Percentiles rank a stretch among this genome's conserved stretches.
Evolutionary conservation across 202 grass and related monocot species (phyloP).

Genomic region (Brachypodium distachyon): DNA sequence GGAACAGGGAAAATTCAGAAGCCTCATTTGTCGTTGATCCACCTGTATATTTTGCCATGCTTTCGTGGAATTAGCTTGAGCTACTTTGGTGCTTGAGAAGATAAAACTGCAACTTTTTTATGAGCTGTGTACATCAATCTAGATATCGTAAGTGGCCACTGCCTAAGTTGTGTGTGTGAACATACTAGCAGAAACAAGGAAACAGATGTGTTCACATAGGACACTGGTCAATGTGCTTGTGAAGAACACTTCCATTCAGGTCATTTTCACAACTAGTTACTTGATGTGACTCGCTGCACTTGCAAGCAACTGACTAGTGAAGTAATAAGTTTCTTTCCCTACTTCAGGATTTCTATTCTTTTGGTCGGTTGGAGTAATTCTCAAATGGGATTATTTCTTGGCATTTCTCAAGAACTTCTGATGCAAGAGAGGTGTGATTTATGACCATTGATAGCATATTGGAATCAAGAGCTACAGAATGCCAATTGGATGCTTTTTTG

Average conservation of each 20-base stretch:
- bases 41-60: background rate
- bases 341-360: no score
- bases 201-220: background rate
- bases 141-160: background rate
- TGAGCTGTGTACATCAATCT: background rate
- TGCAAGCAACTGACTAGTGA: no score
- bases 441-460: background rate
- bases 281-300: background rate
- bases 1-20: constrained; percentile 39
- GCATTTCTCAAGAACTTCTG: background rate
- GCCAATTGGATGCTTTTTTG: background rate
- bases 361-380: no score
- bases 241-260: background rate
- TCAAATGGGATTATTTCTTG: no score
- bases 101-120: no score
- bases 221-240: background rate
- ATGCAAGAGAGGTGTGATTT: background rate
- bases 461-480: background rate
- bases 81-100: no score
- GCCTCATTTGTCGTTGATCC: background rate
- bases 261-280: background rate
- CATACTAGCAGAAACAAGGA: background rate
- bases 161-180: background rate
- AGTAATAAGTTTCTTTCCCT: background rate
- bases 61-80: background rate